These are phyloP conservation scores for Paraglomus brasilianum DNA, from an alignment of 192 early-diverging fungal genomes.

Conservation along the genomic window DNA sequence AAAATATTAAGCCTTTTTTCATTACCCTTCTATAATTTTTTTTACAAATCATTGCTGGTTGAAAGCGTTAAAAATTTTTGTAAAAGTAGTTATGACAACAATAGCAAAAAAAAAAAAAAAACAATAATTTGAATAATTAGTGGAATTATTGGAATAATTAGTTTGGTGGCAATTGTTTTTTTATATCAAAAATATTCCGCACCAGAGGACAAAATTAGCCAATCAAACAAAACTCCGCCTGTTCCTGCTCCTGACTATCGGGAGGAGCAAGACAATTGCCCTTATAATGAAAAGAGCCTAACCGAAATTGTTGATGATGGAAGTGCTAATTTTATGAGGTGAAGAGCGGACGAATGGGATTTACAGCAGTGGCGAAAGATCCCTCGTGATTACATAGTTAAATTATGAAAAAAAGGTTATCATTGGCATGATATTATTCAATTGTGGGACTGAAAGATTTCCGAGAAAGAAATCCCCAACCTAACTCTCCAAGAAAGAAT, in stretches of 20 bases:
- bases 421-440: conserved; percentile 2
- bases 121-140: neutral
- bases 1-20: conserved; percentile 17
- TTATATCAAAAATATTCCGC: neutral
- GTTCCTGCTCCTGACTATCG: neutral
- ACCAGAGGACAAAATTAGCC: too few relatives aligned
- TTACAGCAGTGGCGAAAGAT: neutral
- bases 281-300: neutral
- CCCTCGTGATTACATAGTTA: neutral
- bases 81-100: too few relatives aligned
- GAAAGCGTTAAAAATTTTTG: neutral
- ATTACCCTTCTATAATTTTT: conserved; percentile 12
- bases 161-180: neutral
- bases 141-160: neutral
- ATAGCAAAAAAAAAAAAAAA: conserved; percentile 24
- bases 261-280: neutral
- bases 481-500: neutral
- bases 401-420: conserved; percentile 18
- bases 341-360: neutral
- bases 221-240: neutral
- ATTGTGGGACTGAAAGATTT: neutral
- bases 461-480: neutral
- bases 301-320: neutral
- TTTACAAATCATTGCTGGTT: conserved; percentile 6
- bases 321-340: too few relatives aligned